phyloP scores from a whole-genome alignment of 192 early-diverging fungal genomes.

The Coemansia sp. region DNA sequence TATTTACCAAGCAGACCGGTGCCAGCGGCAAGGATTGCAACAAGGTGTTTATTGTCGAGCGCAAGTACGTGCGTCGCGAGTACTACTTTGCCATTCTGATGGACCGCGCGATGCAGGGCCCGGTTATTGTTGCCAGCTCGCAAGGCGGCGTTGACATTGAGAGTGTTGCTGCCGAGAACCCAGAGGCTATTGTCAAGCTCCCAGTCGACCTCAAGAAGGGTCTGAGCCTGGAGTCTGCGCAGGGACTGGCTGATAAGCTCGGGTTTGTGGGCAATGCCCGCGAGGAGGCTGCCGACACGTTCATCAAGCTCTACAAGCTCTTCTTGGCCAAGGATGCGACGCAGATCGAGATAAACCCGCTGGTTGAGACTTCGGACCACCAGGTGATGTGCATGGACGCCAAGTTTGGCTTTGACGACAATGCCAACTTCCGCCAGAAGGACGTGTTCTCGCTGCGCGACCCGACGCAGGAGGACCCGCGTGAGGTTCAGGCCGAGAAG shows the following conservation, averaged over 20 bases:
- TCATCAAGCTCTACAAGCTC: conserved; percentile 91
- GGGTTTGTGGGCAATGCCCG: conserved; percentile 81
- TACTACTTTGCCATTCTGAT: conserved; percentile 99
- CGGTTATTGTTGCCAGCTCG: conserved; percentile 93
- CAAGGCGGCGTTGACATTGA: conserved; percentile 99
- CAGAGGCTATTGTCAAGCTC: conserved; percentile 92
- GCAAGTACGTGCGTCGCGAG: conserved; percentile 93
- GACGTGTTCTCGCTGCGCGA: conserved; percentile 88
- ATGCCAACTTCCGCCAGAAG: conserved; percentile 95
- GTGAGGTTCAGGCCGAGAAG: conserved; percentile 96
- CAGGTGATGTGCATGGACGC: conserved; percentile 98
- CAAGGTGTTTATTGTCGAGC: conserved; percentile 92
- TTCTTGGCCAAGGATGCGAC: conserved; percentile 97
- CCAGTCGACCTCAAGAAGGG: conserved; percentile 89
- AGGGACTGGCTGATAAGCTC: conserved; percentile 76
- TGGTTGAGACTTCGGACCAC: conserved; percentile 85
- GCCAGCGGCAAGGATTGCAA: conserved; percentile 92
- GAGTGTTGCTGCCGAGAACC: conserved; percentile 88
- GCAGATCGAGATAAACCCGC: conserved; percentile 99
- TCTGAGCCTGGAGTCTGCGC: conserved; percentile 69
- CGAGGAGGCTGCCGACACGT: conserved; percentile 87
- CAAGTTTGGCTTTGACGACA: conserved; percentile 99
- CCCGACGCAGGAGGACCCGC: conserved; percentile 91
- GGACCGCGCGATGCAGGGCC: conserved; percentile 93
- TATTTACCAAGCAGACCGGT: conserved; percentile 99